These are phyloP conservation scores for Protomyces lactucae-debilis DNA, from an alignment of 1,139 yeast genomes.

Conservation along the genomic window DNA sequence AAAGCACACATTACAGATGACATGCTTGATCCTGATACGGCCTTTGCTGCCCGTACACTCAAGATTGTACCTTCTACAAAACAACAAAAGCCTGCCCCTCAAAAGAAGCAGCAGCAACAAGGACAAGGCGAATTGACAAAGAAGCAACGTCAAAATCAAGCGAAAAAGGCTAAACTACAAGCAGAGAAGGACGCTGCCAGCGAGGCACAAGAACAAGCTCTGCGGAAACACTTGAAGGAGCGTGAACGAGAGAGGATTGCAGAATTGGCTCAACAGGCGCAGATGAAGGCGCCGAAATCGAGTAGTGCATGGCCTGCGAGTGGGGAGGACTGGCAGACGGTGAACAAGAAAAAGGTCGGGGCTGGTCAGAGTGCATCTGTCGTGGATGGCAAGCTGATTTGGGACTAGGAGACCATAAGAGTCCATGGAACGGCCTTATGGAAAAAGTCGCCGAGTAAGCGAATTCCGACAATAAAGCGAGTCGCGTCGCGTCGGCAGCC, in stretches of 20 bases:
- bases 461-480: too few relatives aligned
- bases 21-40: background rate
- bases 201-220: conserved; percentile 5
- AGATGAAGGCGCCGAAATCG: background rate
- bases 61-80: conserved; percentile 7
- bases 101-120: background rate
- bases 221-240: background rate
- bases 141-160: conserved; percentile 24
- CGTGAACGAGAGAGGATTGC: conserved; percentile 6
- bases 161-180: conserved; percentile 14
- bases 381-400: conserved; percentile 1
- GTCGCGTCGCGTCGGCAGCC: too few relatives aligned
- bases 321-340: conserved; percentile 15
- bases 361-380: background rate
- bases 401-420: background rate
- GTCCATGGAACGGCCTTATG: too few relatives aligned
- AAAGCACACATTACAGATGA: background rate
- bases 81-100: background rate
- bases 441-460: too few relatives aligned
- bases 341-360: conserved; percentile 3
- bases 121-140: conserved; percentile 4
- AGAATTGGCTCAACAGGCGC: background rate
- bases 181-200: conserved; percentile 14
- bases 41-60: conserved; percentile 12
- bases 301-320: conserved; percentile 6